phyloP scores from a whole-genome alignment of 345 rosid species.

The Brassica nigra region DNA sequence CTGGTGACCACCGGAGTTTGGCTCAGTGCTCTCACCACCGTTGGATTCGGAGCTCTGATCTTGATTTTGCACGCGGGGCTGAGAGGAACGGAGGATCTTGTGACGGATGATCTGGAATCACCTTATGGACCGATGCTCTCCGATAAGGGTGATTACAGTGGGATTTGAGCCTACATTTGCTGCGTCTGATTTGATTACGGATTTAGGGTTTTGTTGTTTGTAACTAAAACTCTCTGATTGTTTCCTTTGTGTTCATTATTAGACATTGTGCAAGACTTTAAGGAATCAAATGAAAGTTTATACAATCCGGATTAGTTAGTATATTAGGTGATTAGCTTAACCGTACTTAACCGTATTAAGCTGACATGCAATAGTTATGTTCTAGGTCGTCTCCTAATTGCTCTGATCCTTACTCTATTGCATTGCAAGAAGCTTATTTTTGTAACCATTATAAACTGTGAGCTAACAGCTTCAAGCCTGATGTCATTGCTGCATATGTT shows the following conservation, averaged over 20 bases:
- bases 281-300: neutral
- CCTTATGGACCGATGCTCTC: slow-evolving; percentile 63
- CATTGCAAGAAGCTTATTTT: neutral
- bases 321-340: neutral
- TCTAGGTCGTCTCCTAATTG: neutral
- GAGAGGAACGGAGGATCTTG: slow-evolving; percentile 72
- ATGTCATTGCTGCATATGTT: neutral
- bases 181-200: neutral
- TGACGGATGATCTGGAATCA: slow-evolving; percentile 57
- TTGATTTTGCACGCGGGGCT: slow-evolving; percentile 55
- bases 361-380: neutral
- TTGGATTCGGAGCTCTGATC: slow-evolving; percentile 41
- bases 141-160: slow-evolving; percentile 49
- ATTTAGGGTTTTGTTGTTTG: slow-evolving; percentile 26
- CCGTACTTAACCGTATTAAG: neutral
- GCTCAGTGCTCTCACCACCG: slow-evolving; percentile 48
- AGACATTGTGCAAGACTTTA: slow-evolving; percentile 1
- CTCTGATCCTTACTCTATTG: neutral
- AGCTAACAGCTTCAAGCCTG: neutral
- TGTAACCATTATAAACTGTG: neutral
- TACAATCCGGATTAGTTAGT: neutral
- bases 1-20: slow-evolving; percentile 54
- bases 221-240: slow-evolving; percentile 20
- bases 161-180: slow-evolving; percentile 36
- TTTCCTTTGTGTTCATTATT: slow-evolving; percentile 6